Base-by-base conservation (phyloP, 106 monocot species). In the Ottelia alismoides region DNA sequence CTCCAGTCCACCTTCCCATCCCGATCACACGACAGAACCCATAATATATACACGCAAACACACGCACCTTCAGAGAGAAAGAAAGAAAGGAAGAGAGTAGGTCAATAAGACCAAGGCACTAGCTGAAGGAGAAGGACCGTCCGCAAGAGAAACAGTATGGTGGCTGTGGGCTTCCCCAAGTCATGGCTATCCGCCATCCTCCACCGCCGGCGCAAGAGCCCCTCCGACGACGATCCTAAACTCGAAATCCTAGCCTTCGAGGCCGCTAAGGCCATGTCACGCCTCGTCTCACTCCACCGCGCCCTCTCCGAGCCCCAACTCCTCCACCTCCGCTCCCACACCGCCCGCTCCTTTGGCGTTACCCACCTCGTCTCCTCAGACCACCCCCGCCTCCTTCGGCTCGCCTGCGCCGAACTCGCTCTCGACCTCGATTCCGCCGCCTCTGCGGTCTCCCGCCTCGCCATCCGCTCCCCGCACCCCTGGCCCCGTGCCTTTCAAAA, bases 211-310 rank as follows among this genome's bases (percentile, higher is more conserved):
- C n/a, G n/a, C n/a, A n/a, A n/a, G n/a, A 10, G 19, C 19, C 48
- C 48, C 12, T 20, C 48, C 14, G 48, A 20, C 7, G 19, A 49
- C 48, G n/a, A n/a, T n/a, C n/a, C n/a, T n/a, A 6, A 20, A 20
- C 56, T 74, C 48, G 84, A 75, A 1, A 65, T 76, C 9, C 55
- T 79, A n/a, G 57, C 79, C 53, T 79, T 76, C 30, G 84, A 84
- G 72, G 63, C 75, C 22, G 67, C 72, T 1, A 56, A 57, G 28
- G 69, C 79, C 28, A 72, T 84, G 78, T 72, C 72, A 1, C 75
- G 66, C 50, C 30, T 68, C 3, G 35, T 57, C 28, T 44, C 53
- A 17, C 84, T 84, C 27, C 79, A 75, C 75, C 69, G 57, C 10
- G 26, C 75, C 57, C 79, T 84, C 45, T 29, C 17, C 22, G 62